Evolutionary conservation across 73 alveolate species (phyloP).

Genomic region (Paramecium tetraurelia): DNA sequence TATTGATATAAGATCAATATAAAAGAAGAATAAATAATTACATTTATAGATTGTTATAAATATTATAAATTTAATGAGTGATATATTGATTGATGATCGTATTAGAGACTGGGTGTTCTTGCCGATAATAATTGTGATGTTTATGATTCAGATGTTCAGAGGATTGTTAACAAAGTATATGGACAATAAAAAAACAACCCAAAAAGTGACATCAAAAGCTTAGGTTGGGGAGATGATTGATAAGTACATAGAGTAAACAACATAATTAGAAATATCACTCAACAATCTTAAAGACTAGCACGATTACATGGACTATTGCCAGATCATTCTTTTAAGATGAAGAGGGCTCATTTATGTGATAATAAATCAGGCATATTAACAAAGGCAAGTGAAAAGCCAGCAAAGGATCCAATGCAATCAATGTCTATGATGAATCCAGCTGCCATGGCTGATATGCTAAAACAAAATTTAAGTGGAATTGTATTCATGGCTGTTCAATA

Average conservation of each 20-base stretch:
- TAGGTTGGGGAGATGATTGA: not conserved
- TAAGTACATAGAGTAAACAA: not conserved
- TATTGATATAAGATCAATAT: no score
- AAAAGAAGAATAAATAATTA: no score
- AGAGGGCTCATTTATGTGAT: slow-evolving; percentile 27
- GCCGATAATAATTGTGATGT: slow-evolving; percentile 56
- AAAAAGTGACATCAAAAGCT: not conserved
- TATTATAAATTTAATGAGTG: slow-evolving; percentile 29
- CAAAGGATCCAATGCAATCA: slow-evolving; percentile 1
- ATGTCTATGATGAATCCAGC: slow-evolving; percentile 67
- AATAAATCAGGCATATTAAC: slow-evolving; percentile 33
- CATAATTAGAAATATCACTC: not conserved
- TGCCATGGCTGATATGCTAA: slow-evolving; percentile 58
- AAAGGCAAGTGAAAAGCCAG: slow-evolving; percentile 53
- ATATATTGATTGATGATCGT: slow-evolving; percentile 49
- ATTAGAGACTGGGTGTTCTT: slow-evolving; percentile 65
- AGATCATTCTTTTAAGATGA: slow-evolving; percentile 47
- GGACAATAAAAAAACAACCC: not conserved
- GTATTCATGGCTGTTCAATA: slow-evolving; percentile 57
- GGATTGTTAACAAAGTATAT: not conserved
- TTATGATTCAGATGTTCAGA: slow-evolving; percentile 23
- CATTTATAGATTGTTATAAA: not conserved
- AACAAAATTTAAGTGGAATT: slow-evolving; percentile 56
- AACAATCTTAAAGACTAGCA: not conserved
- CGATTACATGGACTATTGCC: not conserved